Conservation (phyloP, 2,329 filamentous ascomycete genomes). For the Sporothrix euskadiensis region DNA sequence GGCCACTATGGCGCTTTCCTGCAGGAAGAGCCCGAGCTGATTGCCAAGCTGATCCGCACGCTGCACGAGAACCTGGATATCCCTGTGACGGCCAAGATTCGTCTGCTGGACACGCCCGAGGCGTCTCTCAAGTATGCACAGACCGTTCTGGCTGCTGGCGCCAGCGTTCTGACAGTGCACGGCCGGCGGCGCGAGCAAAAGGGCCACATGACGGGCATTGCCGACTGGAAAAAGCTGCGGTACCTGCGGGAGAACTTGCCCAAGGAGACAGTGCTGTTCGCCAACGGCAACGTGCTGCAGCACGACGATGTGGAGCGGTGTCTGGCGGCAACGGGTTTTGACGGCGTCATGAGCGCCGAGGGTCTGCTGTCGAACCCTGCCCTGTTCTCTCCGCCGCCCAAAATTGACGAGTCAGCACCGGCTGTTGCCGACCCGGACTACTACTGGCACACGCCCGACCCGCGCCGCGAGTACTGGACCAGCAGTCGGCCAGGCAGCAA, state of each 20-base stretch:
- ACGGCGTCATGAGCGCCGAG: constrained; percentile 94
- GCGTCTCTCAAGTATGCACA: constrained; percentile 85
- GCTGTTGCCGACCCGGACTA: neutral
- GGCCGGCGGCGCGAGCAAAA: constrained; percentile 89
- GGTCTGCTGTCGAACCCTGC: constrained; percentile 90
- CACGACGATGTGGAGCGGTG: constrained; percentile 75
- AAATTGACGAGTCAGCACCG: neutral
- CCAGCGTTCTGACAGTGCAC: constrained; percentile 91
- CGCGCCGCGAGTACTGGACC: constrained; percentile 80
- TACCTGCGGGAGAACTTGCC: constrained; percentile 83
- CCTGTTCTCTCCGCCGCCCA: constrained; percentile 73
- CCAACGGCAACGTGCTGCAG: constrained; percentile 91
- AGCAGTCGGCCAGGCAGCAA: constrained; percentile 67
- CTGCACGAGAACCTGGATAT: constrained; percentile 75
- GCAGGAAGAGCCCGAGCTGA: constrained; percentile 85
- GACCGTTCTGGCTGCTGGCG: constrained; percentile 82
- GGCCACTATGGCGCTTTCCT: constrained; percentile 93
- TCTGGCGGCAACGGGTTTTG: constrained; percentile 79
- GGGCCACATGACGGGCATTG: constrained; percentile 88
- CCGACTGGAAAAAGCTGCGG: constrained; percentile 84
- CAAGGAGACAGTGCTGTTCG: constrained; percentile 87
- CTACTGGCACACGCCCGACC: constrained; percentile 30
- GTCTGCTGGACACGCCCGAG: constrained; percentile 83
- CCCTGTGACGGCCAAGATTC: constrained; percentile 92
- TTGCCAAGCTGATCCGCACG: constrained; percentile 79